Evolutionary conservation across 306 rosid species (phyloP).

Genomic region (Begonia fuchsioides): DNA sequence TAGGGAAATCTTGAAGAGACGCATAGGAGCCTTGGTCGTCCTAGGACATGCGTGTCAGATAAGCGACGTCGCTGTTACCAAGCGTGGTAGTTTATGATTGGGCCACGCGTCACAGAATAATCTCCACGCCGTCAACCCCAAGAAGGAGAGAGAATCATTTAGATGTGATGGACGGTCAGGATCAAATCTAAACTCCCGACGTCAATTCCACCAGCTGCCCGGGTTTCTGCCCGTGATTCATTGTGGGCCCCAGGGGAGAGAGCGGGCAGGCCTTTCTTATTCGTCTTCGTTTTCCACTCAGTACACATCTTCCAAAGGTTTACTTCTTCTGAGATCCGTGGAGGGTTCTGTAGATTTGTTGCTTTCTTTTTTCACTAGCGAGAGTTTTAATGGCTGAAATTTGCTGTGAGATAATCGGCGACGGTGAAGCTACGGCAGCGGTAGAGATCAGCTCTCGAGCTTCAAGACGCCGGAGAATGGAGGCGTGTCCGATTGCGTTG

Average conservation of each 20-base stretch:
- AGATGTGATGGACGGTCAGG: slow-evolving; percentile 11
- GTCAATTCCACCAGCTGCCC: slow-evolving; percentile 69
- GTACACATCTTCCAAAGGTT: slow-evolving; percentile 14
- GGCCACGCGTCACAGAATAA: slow-evolving; percentile 28
- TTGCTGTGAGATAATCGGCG: slow-evolving; percentile 69
- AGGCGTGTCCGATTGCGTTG: slow-evolving; percentile 18
- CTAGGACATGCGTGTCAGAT: slow-evolving; percentile 30
- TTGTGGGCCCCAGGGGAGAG: slow-evolving; percentile 45
- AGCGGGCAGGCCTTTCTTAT: slow-evolving; percentile 7
- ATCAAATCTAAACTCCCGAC: slow-evolving; percentile 19
- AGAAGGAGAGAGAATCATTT: slow-evolving; percentile 1
- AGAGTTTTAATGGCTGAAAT: slow-evolving; percentile 52
- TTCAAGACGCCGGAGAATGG: slow-evolving; percentile 32
- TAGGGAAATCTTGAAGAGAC: too few species aligned
- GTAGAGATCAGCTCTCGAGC: slow-evolving; percentile 24
- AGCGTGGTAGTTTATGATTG: slow-evolving; percentile 28
- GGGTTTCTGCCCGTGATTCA: slow-evolving; percentile 6
- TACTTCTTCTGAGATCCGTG: too few species aligned
- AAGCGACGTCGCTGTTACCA: slow-evolving; percentile 12
- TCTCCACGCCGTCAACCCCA: slow-evolving; percentile 25
- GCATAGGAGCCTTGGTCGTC: too few species aligned
- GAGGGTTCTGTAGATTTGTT: too few species aligned
- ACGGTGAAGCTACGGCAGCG: slow-evolving; percentile 36
- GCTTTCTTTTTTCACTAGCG: background rate
- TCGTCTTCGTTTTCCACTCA: background rate